Base-by-base conservation (phyloP, 257 asterid species). In the Marsdenia floribunda region DNA sequence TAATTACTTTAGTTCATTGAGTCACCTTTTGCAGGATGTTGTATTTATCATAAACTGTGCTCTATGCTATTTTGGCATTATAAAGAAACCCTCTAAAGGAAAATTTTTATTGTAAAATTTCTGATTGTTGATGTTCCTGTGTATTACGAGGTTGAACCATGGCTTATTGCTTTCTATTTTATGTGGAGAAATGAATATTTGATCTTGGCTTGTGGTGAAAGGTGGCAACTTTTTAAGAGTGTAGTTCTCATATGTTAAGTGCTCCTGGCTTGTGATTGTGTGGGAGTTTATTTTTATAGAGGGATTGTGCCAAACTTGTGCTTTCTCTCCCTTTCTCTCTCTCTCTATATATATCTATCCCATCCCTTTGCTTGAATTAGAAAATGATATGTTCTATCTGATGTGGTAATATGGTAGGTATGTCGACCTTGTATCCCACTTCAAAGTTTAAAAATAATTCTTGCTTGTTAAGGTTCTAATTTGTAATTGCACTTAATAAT, bases 401-500 rank as follows among this genome's bases (percentile, higher is more conserved):
- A 63, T 49, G 49, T 35, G 64, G 38, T 77, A 26, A 68, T 63
- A 42, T 59, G 59, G 54, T 38, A 37, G 38, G 71, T 54, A 44
- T 26, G 40, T 60, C 54, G 63, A 71, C 76, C 60, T 71, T 44
- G 59, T 77, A 64, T 54, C 65, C 67, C 37, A 49, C 68, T 72
- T 71, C 76, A 70, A 63, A 72, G 53, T 53, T 16, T 57, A 76
- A 68, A 49, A 52, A 67, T 59, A 47, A 63, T 14, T 54, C 72
- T 70, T 70, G 60, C 55, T 72, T 59, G 60, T 55, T 72, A n/a
- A 63, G 76, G 77, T 80, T 74, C 55, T 79, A 58, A 77, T 80
- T 74, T 69, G 76, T 81, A 74, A 79, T 77, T 83, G 80, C 77
- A 24, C 80, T 57, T 77, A 74, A 77, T 80, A 80, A 82, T 83